These are phyloP conservation scores for Coemansia biformis DNA, from an alignment of 192 early-diverging fungal species.

Conservation along the genomic window DNA sequence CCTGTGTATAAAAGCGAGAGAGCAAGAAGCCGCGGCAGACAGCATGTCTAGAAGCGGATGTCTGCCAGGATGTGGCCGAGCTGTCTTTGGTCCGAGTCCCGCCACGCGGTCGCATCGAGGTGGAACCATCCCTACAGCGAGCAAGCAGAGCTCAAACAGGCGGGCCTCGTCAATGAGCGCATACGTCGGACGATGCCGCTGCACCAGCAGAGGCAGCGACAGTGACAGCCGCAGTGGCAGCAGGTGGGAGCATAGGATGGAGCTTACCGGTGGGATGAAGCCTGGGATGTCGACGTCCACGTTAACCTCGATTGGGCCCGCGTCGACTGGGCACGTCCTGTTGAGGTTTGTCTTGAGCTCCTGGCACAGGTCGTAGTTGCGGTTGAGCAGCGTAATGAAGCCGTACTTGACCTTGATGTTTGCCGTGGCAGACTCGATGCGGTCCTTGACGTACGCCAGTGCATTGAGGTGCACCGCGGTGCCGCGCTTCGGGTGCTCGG, in stretches of 20 bases:
- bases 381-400: slow-evolving; percentile 36
- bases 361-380: slow-evolving; percentile 45
- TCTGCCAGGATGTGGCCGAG: slow-evolving; percentile 44
- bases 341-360: slow-evolving; percentile 43
- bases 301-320: slow-evolving; percentile 36
- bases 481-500: slow-evolving; percentile 44
- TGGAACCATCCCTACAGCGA: slow-evolving; percentile 52
- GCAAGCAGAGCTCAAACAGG: too few species aligned
- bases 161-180: too few species aligned
- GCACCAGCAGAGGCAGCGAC: too few species aligned
- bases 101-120: slow-evolving; percentile 40
- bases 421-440: slow-evolving; percentile 36
- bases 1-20: neutral
- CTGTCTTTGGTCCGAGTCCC: slow-evolving; percentile 42
- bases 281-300: slow-evolving; percentile 45
- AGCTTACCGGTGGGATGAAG: slow-evolving; percentile 40
- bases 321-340: slow-evolving; percentile 48
- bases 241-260: neutral
- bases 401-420: slow-evolving; percentile 47
- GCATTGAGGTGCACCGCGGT: slow-evolving; percentile 38
- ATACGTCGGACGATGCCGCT: too few species aligned
- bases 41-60: slow-evolving; percentile 19
- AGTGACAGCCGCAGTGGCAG: too few species aligned
- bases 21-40: neutral
- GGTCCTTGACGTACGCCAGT: slow-evolving; percentile 42